phyloP scores from a whole-genome alignment of 2,329 filamentous ascomycete species.

The Cercospora janseana region DNA sequence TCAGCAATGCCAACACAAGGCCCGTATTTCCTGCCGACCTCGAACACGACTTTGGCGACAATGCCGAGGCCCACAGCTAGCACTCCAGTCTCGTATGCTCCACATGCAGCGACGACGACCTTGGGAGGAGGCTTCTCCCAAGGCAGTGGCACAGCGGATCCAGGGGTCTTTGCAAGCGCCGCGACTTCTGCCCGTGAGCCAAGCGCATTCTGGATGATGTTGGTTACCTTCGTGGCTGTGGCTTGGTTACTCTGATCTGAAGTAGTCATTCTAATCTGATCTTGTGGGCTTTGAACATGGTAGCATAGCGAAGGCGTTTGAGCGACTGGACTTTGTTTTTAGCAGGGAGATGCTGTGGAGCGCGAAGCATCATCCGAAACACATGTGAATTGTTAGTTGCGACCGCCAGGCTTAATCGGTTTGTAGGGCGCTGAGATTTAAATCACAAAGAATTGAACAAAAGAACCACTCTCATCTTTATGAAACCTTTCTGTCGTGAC shows the following conservation, averaged over 20 bases:
- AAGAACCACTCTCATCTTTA: too few relatives aligned
- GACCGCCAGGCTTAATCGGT: too few relatives aligned
- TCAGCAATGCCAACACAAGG: constrained; percentile 1
- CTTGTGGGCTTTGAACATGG: neutral
- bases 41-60: constrained; percentile 5
- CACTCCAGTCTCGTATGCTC: neutral
- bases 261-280: neutral
- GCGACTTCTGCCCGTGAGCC: neutral
- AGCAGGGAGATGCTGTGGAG: too few relatives aligned
- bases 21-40: neutral
- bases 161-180: constrained; percentile 1
- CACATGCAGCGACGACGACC: neutral
- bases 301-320: constrained; percentile 4
- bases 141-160: constrained; percentile 7
- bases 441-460: too few relatives aligned
- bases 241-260: neutral
- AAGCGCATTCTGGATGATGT: constrained; percentile 2
- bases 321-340: too few relatives aligned
- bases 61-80: neutral
- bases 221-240: neutral
- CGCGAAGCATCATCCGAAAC: too few relatives aligned
- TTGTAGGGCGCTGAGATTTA: too few relatives aligned
- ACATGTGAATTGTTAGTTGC: too few relatives aligned
- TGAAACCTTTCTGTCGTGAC: too few relatives aligned
- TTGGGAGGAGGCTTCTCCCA: neutral